A percentile compares a stretch with the other conserved stretches of the same genome.
Evolutionary conservation across 805 yeast species (phyloP).

Genomic region (Vanderwaltozyma polyspora): DNA sequence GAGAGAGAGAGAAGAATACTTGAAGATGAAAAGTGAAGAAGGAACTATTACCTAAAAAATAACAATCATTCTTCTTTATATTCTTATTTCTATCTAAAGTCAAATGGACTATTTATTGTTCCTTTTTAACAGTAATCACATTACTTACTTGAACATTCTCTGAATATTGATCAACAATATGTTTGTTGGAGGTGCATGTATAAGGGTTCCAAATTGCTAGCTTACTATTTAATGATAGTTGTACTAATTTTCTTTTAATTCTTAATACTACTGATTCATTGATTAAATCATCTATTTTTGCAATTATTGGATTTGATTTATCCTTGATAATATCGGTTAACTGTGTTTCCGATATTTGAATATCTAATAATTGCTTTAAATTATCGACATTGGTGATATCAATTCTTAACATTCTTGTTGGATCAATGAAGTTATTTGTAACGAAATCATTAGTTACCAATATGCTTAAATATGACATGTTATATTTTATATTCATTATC

Average conservation of each 20-base stretch:
- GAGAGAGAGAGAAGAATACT: too few species aligned
- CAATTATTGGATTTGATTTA: too few species aligned
- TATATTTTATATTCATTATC: neutral
- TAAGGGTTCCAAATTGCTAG: constrained; percentile 5
- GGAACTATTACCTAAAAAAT: too few species aligned
- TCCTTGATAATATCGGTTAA: too few species aligned
- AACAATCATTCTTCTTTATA: too few species aligned
- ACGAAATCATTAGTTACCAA: neutral
- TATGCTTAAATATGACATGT: neutral
- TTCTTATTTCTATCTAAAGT: too few species aligned
- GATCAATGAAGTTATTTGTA: constrained; percentile 4
- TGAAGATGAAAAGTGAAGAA: too few species aligned
- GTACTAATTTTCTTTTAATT: neutral
- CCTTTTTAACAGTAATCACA: too few species aligned
- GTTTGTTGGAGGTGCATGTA: too few species aligned
- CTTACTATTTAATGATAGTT: neutral
- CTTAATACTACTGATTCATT: neutral
- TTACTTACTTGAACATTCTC: too few species aligned
- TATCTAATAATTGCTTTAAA: constrained; percentile 1
- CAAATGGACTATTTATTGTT: too few species aligned
- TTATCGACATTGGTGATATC: neutral
- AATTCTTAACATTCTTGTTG: constrained; percentile 1
- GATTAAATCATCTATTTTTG: neutral
- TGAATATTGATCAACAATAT: constrained; percentile 1
- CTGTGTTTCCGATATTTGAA: constrained; percentile 1